Percentiles rank a stretch among this genome's conserved stretches.
Evolutionary conservation across 345 rosid species (phyloP).

Genomic region (Clarkia xantiana): DNA sequence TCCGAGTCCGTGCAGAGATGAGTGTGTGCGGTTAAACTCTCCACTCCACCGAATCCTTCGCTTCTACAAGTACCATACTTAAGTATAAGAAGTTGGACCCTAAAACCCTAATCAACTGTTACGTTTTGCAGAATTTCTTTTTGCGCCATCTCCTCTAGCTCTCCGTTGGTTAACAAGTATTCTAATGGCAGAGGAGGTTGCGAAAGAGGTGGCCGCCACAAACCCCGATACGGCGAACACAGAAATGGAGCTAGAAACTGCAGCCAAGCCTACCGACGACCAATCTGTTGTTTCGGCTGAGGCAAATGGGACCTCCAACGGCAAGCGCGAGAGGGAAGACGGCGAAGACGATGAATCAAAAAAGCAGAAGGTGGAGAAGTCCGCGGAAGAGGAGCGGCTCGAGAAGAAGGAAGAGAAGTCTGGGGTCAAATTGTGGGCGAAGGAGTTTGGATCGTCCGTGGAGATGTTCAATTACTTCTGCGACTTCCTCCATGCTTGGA

Average conservation of each 20-base stretch:
- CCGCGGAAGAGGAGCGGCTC: slow-evolving; percentile 9
- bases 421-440: slow-evolving; percentile 54
- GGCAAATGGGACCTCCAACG: slow-evolving; percentile 23
- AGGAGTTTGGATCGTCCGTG: slow-evolving; percentile 55
- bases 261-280: slow-evolving; percentile 1
- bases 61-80: too few species aligned
- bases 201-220: slow-evolving; percentile 7
- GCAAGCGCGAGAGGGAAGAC: slow-evolving; percentile 37
- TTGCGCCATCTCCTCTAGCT: not conserved
- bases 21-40: too few species aligned
- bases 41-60: too few species aligned
- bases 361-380: slow-evolving; percentile 20
- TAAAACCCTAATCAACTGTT: too few species aligned
- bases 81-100: too few species aligned
- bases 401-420: slow-evolving; percentile 12
- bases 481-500: slow-evolving; percentile 55
- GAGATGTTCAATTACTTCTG: slow-evolving; percentile 68
- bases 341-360: slow-evolving; percentile 8
- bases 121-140: too few species aligned
- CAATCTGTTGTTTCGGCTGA: not conserved
- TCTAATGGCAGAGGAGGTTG: slow-evolving; percentile 11
- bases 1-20: too few species aligned
- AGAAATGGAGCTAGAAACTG: slow-evolving; percentile 12
- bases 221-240: slow-evolving; percentile 6
- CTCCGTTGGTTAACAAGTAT: not conserved